Evolutionary conservation across 1,284 basidiomycete genomes (phyloP).

Genomic region (Acaromyces ingoldii): DNA sequence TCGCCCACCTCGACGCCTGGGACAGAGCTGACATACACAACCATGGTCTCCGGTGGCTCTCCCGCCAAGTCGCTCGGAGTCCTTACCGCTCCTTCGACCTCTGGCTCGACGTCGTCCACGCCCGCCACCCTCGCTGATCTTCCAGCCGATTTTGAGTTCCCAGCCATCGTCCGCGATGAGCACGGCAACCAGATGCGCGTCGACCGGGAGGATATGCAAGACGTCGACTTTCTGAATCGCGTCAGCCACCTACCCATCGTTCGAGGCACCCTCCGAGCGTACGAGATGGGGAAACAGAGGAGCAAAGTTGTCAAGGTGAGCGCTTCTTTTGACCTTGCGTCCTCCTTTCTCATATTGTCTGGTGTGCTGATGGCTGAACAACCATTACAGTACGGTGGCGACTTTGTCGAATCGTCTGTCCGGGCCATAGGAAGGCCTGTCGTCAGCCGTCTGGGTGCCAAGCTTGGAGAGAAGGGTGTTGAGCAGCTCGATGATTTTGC

Average conservation of each 20-base stretch:
- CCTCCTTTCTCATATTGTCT: not conserved
- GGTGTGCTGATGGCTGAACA: not conserved
- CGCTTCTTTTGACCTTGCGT: not conserved
- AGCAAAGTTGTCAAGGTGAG: conserved; percentile 70
- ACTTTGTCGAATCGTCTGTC: conserved; percentile 78
- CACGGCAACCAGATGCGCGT: conserved; percentile 36
- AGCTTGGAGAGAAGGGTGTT: conserved; percentile 56
- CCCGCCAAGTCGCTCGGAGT: conserved; percentile 21
- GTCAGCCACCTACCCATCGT: conserved; percentile 58
- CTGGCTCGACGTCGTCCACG: conserved; percentile 1
- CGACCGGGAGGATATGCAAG: conserved; percentile 38
- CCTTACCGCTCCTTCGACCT: not conserved
- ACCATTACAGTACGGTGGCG: conserved; percentile 67
- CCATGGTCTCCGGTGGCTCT: conserved; percentile 6
- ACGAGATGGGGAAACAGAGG: conserved; percentile 71
- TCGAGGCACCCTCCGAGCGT: conserved; percentile 65
- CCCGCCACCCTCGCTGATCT: conserved; percentile 27
- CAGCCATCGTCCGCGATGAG: conserved; percentile 38
- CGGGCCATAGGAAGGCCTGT: conserved; percentile 79
- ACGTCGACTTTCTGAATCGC: conserved; percentile 34
- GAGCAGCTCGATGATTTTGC: conserved; percentile 81
- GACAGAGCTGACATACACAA: conserved; percentile 26
- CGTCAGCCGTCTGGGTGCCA: conserved; percentile 62
- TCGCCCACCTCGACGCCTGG: conserved; percentile 34
- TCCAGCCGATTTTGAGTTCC: conserved; percentile 37